A percentile compares a stretch with the other conserved stretches of the same genome.
Evolutionary conservation across 2,329 filamentous ascomycete genomes (phyloP).

Genomic region (Aspergillaceae sp.): DNA sequence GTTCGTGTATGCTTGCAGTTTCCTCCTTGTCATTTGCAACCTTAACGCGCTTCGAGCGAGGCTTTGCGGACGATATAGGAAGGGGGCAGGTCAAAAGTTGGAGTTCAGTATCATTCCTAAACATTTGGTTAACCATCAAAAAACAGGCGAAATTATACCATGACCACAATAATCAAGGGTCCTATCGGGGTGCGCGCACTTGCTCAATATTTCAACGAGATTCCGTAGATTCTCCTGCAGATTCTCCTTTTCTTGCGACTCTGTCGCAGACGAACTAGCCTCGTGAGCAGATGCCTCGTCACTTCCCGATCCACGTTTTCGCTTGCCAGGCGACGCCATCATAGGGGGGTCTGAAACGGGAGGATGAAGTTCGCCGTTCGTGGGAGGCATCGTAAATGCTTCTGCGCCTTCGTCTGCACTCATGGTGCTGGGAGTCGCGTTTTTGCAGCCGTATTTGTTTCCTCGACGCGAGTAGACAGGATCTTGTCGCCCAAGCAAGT

Average conservation of each 20-base stretch:
- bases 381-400: conserved; percentile 20
- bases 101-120: conserved; percentile 37
- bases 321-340: conserved; percentile 31
- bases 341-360: conserved; percentile 20
- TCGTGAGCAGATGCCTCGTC: conserved; percentile 23
- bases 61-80: conserved; percentile 28
- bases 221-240: conserved; percentile 30
- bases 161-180: neutral
- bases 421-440: conserved; percentile 23
- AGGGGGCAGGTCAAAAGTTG: conserved; percentile 35
- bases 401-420: conserved; percentile 30
- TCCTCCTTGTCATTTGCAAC: conserved; percentile 27
- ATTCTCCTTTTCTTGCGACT: conserved; percentile 20
- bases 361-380: conserved; percentile 27
- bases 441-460: conserved; percentile 8
- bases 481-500: neutral
- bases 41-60: conserved; percentile 37
- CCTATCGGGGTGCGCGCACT: conserved; percentile 12
- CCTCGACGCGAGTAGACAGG: conserved; percentile 11
- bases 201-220: conserved; percentile 25
- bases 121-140: neutral
- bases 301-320: conserved; percentile 32
- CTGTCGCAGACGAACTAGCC: conserved; percentile 14
- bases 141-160: conserved; percentile 3
- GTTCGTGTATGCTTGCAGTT: conserved; percentile 29